A percentile compares a stretch with the other conserved stretches of the same genome.
Evolutionary conservation across 2,329 filamentous ascomycete genomes (phyloP).

Genomic region (Kalaharituber pfeilii): DNA sequence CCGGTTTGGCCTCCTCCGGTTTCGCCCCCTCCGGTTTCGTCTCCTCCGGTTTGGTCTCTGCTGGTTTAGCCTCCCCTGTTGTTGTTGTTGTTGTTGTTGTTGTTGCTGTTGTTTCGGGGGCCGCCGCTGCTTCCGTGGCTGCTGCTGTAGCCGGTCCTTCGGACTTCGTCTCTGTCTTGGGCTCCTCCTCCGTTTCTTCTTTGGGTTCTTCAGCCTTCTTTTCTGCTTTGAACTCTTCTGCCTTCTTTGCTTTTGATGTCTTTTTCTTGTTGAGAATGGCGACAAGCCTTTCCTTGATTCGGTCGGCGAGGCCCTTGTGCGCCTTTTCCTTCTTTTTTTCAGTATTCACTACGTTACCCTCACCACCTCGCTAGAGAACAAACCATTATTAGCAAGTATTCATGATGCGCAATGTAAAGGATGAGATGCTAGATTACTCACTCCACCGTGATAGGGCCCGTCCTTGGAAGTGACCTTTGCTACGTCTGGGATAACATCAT

Average conservation of each 20-base stretch:
- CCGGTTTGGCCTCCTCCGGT: neutral
- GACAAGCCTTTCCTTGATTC: constrained; percentile 22
- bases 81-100: neutral
- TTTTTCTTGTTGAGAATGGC: neutral
- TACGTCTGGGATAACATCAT: constrained; percentile 37
- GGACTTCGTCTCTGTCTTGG: neutral
- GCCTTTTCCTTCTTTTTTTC: constrained; percentile 24
- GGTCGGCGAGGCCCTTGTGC: constrained; percentile 20
- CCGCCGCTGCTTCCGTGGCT: neutral
- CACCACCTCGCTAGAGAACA: constrained; percentile 34
- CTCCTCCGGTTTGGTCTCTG: neutral
- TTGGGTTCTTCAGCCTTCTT: neutral
- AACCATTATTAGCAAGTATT: neutral
- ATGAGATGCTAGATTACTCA: too few relatives aligned
- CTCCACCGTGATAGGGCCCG: constrained; percentile 39
- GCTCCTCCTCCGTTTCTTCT: neutral
- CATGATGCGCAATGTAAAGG: too few relatives aligned
- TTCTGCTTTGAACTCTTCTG: neutral
- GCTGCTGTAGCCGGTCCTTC: neutral
- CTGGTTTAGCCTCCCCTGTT: neutral
- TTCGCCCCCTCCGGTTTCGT: neutral
- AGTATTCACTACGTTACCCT: constrained; percentile 33
- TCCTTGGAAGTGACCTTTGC: constrained; percentile 34
- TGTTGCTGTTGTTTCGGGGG: neutral
- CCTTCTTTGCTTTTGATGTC: neutral